Base-by-base conservation (phyloP, 2,329 filamentous ascomycete species). In the Fonsecaea pugnacius region DNA sequence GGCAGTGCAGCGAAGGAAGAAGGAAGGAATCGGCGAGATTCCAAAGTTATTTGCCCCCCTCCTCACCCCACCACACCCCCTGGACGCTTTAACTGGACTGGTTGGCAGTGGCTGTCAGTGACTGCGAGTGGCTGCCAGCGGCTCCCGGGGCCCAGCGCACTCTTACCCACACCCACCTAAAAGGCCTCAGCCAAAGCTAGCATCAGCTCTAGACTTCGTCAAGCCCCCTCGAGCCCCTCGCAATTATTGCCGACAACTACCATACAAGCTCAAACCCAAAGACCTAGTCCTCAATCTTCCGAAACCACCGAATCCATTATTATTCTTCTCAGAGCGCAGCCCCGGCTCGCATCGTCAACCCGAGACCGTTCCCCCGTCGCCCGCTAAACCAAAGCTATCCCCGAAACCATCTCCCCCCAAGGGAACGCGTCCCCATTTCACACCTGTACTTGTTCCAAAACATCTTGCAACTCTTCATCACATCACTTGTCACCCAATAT, bases 351-450 rank as follows among this genome's bases (percentile, higher is more conserved):
- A 60, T 67, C 64, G 61, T 64, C 61, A 57, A 46, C 33, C 62
- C 62, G 55, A 58, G 54, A 51, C 58, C 63, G 62, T 64, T 58
- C 36, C 54, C 58, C 46, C 56, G 51, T 48, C 64, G 53, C 58
- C 65, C 65, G 65, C 62, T 64, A 67, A 64, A 40, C 32, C 53
- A 58, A 60, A 62, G 57, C 62, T n/a, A 35, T 40, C 51, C 40
- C 40, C 46, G 24, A 46, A 48, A 60, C 57, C 58, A 51, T 32
- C 24, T 32, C 27, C 30, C 33, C 51, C 43, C 46, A 38, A 46
- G 48, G 53, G 38, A 62, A 69, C 67, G 64, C 67, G 65, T 67
- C 62, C 53, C 58, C 63, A 60, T 65, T 60, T 57, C 62, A 36
- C 59, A 53, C 51, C 56, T 35, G 56, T 32, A 58, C 32, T 32